A percentile compares a stretch with the other conserved stretches of the same genome.
Evolutionary conservation across 441 rosid genomes (phyloP).

Genomic region (Gossypium lobatum): DNA sequence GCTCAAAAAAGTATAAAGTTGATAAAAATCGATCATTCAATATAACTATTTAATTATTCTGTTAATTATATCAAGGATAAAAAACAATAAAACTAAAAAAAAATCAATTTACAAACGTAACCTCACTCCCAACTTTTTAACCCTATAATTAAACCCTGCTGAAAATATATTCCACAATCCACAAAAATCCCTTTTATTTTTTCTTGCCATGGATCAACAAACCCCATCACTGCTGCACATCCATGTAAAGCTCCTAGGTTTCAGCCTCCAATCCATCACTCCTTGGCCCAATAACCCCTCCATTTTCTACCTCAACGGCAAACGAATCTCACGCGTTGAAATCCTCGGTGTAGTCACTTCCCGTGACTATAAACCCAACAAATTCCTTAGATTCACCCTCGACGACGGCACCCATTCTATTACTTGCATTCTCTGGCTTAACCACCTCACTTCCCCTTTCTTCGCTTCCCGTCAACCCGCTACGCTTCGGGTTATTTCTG

Average conservation of each 20-base stretch:
- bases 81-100: no score
- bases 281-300: constrained; percentile 23
- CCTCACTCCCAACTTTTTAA: no score
- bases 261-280: constrained; percentile 47
- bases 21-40: no score
- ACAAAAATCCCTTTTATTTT: no score
- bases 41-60: no score
- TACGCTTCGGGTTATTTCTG: constrained; percentile 44
- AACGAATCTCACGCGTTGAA: constrained; percentile 51
- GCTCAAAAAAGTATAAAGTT: no score
- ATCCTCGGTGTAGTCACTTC: constrained; percentile 53
- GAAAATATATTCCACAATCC: no score
- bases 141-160: no score
- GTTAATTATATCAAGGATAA: no score
- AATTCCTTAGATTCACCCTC: constrained; percentile 62
- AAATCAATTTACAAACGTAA: no score
- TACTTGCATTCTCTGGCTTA: constrained; percentile 79
- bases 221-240: constrained; percentile 28
- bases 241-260: constrained; percentile 62
- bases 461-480: constrained; percentile 40
- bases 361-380: constrained; percentile 48
- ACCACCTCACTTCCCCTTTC: constrained; percentile 55
- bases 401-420: constrained; percentile 69
- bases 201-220: not conserved
- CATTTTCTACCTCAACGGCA: constrained; percentile 33